phyloP scores from a whole-genome alignment of 192 early-diverging fungal species.

The Diversispora epigaea region DNA sequence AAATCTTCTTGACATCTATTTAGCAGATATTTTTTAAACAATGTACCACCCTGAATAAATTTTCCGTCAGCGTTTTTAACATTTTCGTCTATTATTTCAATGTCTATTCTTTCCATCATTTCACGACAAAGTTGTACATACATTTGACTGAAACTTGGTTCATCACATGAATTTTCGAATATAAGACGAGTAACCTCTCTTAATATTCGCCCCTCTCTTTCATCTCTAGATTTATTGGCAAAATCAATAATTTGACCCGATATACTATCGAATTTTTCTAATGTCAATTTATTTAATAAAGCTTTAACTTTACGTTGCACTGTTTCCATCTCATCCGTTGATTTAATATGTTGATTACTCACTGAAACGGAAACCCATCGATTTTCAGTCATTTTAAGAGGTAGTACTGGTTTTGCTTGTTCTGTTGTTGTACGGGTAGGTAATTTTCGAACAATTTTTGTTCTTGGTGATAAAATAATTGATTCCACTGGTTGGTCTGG shows the following conservation, averaged over 20 bases:
- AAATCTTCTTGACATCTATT: constrained; percentile 96
- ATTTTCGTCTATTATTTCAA: constrained; percentile 59
- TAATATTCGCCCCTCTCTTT: constrained; percentile 70
- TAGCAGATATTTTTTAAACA: constrained; percentile 90
- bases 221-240: constrained; percentile 68
- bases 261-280: constrained; percentile 90
- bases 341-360: constrained; percentile 40
- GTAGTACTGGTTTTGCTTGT: constrained; percentile 70
- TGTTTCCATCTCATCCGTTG: constrained; percentile 57
- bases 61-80: constrained; percentile 60
- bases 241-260: constrained; percentile 78
- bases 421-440: too few species aligned
- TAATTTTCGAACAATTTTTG: too few species aligned
- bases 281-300: constrained; percentile 94
- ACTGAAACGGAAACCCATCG: constrained; percentile 74
- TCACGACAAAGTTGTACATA: constrained; percentile 86
- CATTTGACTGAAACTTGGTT: constrained; percentile 85
- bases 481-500: too few species aligned
- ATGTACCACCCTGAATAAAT: constrained; percentile 53
- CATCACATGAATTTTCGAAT: constrained; percentile 95
- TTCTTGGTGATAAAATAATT: too few species aligned
- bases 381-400: constrained; percentile 77
- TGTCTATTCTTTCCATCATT: constrained; percentile 66
- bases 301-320: too few species aligned
- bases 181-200: constrained; percentile 80